Percentiles rank a stretch among this genome's conserved stretches.
Evolutionary conservation across 768 basidiomycete genomes (phyloP).

Genomic region (Lactarius hatsudake): DNA sequence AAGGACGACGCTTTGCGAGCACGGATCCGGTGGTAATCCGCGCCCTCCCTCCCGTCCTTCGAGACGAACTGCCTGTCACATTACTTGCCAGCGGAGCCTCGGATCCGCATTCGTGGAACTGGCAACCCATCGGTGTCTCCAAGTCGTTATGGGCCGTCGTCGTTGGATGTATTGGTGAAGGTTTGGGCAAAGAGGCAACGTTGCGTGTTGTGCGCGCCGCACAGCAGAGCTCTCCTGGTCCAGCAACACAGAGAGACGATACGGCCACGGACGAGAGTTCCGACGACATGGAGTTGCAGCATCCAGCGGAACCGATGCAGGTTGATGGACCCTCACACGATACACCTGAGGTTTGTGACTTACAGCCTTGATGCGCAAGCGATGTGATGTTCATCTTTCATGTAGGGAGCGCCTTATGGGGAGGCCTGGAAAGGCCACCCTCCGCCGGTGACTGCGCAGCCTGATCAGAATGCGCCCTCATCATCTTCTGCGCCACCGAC

Average conservation of each 20-base stretch:
- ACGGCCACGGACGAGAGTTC: conserved; percentile 13
- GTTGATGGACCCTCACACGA: conserved; percentile 23
- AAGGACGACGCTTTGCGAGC: conserved; percentile 66
- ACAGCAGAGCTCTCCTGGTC: conserved; percentile 47
- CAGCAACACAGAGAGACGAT: conserved; percentile 10
- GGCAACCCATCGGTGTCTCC: conserved; percentile 73
- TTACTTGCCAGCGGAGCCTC: conserved; percentile 53
- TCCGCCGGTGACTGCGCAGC: conserved; percentile 17
- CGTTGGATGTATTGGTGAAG: conserved; percentile 52
- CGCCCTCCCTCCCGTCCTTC: conserved; percentile 62
- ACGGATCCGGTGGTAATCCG: conserved; percentile 71
- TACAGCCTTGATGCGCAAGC: not conserved
- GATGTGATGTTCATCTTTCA: conserved; percentile 5
- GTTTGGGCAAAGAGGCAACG: conserved; percentile 61
- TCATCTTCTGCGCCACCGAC: conserved; percentile 17
- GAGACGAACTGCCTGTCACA: conserved; percentile 71
- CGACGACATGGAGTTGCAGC: conserved; percentile 30
- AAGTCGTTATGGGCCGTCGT: conserved; percentile 73
- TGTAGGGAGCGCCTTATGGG: conserved; percentile 17
- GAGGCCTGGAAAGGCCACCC: conserved; percentile 23
- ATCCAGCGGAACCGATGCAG: conserved; percentile 23
- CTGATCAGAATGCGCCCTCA: conserved; percentile 16
- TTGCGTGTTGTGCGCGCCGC: conserved; percentile 56
- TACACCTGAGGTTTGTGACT: conserved; percentile 16
- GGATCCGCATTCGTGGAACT: conserved; percentile 60